Conservation (phyloP, 345 rosid species). For the Chamaenerion angustifolium region DNA sequence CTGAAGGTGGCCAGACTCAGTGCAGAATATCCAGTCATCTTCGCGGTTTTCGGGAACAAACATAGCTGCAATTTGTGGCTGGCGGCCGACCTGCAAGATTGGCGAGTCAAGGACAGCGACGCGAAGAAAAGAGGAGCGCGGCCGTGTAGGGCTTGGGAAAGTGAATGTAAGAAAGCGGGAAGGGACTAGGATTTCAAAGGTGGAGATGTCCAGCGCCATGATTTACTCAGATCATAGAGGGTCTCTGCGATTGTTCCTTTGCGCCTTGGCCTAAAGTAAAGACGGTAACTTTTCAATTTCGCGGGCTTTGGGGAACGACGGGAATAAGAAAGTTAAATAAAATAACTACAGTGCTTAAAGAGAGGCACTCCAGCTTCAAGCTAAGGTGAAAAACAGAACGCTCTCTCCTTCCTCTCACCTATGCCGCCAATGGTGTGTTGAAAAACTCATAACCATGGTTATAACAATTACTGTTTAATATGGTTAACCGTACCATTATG, state of each 20-base stretch:
- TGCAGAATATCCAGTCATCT: conserved; percentile 72
- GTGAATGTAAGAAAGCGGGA: conserved; percentile 70
- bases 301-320: too few relatives aligned
- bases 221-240: background rate
- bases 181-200: conserved; percentile 39
- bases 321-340: too few relatives aligned
- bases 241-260: background rate
- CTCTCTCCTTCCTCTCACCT: too few relatives aligned
- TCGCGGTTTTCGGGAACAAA: conserved; percentile 61
- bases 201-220: conserved; percentile 43
- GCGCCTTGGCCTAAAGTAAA: too few relatives aligned
- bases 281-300: too few relatives aligned
- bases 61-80: conserved; percentile 47
- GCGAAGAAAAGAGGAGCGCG: conserved; percentile 23
- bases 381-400: too few relatives aligned
- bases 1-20: conserved; percentile 82
- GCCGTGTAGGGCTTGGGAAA: conserved; percentile 23
- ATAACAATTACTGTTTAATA: too few relatives aligned
- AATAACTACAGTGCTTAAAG: too few relatives aligned
- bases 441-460: too few relatives aligned
- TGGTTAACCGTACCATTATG: too few relatives aligned
- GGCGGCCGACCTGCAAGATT: conserved; percentile 4
- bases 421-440: too few relatives aligned
- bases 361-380: too few relatives aligned
- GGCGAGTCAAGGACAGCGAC: conserved; percentile 81